These are phyloP conservation scores for Cardiospermum halicacabum DNA, from an alignment of 345 rosid species.

Conservation along the genomic window DNA sequence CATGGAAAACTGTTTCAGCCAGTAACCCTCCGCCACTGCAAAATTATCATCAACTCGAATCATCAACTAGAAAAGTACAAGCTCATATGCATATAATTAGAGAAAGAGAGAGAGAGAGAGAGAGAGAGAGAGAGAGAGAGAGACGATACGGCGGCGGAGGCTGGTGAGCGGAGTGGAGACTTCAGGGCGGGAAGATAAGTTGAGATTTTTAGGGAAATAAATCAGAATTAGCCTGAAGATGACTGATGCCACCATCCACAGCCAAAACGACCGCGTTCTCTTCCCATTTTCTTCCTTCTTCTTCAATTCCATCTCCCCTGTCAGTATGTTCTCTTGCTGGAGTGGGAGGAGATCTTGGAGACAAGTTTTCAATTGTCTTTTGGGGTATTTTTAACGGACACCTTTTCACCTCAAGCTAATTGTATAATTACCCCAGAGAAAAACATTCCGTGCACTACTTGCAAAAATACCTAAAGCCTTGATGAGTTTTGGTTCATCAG, in stretches of 20 bases:
- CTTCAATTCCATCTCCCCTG: constrained; percentile 21
- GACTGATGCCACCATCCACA: constrained; percentile 44
- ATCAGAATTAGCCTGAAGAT: constrained; percentile 46
- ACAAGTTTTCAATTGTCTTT: background rate
- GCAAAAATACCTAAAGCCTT: too few relatives aligned
- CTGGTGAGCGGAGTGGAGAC: constrained; percentile 93
- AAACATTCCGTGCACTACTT: too few relatives aligned
- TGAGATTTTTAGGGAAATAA: constrained; percentile 53
- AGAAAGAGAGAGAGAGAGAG: too few relatives aligned
- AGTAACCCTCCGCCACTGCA: constrained; percentile 93
- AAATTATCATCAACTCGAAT: background rate
- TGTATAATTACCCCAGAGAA: too few relatives aligned
- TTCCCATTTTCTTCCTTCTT: constrained; percentile 18
- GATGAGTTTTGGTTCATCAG: too few relatives aligned
- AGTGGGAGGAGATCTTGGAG: background rate
- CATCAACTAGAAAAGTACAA: background rate
- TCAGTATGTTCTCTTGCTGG: too few relatives aligned
- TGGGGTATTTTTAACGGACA: too few relatives aligned
- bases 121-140: constrained; percentile 11
- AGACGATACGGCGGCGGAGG: constrained; percentile 76
- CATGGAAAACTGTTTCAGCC: constrained; percentile 86
- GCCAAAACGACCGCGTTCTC: constrained; percentile 39
- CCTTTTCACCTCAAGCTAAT: too few relatives aligned
- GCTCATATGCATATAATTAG: background rate
- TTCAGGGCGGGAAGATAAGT: constrained; percentile 84